Evolutionary conservation across 805 yeast genomes (phyloP).

Genomic region (Metschnikowia chrysomelidarum): DNA sequence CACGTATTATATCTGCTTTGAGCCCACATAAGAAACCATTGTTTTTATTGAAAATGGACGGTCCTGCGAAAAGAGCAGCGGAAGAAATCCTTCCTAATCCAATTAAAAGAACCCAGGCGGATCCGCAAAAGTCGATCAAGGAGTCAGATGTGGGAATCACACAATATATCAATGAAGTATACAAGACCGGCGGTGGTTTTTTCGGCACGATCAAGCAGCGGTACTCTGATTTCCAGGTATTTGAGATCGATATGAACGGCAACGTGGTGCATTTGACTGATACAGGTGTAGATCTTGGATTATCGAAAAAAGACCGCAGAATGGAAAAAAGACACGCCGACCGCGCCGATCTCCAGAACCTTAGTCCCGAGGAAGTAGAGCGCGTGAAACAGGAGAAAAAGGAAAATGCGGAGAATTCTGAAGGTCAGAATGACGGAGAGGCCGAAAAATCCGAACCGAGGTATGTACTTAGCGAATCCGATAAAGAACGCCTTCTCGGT

Average conservation of each 20-base stretch:
- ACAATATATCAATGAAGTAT: constrained; percentile 52
- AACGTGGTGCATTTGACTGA: constrained; percentile 74
- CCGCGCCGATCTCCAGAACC: constrained; percentile 33
- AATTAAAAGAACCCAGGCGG: constrained; percentile 9
- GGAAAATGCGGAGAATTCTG: constrained; percentile 1
- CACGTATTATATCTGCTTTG: constrained; percentile 4
- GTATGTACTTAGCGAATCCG: constrained; percentile 46
- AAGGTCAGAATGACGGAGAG: neutral
- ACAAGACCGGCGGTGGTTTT: constrained; percentile 53
- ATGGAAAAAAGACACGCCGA: constrained; percentile 42
- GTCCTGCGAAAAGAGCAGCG: constrained; percentile 7
- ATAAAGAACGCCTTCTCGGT: constrained; percentile 47
- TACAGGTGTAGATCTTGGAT: constrained; percentile 57
- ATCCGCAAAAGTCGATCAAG: constrained; percentile 38
- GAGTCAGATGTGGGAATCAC: constrained; percentile 90
- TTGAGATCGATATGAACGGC: constrained; percentile 72
- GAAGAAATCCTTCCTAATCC: neutral
- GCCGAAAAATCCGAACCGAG: constrained; percentile 20
- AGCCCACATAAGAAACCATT: too few relatives aligned
- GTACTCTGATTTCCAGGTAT: constrained; percentile 90
- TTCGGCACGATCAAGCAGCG: constrained; percentile 80
- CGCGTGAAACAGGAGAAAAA: constrained; percentile 26
- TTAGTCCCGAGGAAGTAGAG: constrained; percentile 33
- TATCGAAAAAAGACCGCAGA: constrained; percentile 47
- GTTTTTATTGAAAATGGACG: too few relatives aligned